Base-by-base conservation (phyloP, 1,284 basidiomycete species). In the Microbotryomycetes sp. region DNA sequence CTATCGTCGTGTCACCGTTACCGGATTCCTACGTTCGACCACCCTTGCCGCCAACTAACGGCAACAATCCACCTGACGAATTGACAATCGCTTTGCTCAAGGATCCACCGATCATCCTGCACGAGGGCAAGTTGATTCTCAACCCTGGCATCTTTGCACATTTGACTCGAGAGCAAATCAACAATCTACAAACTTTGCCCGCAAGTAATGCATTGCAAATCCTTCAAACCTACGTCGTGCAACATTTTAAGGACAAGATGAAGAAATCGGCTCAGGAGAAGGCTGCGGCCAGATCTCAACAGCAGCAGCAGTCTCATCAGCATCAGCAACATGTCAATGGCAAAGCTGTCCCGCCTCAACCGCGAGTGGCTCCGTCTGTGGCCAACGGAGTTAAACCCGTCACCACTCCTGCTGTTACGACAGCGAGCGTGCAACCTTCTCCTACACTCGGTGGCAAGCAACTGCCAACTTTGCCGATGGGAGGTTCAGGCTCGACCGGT, bases 81-180 rank as follows among this genome's bases (percentile, higher is more conserved):
- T 63, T 72, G 23, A 73, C 74, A n/a, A 66, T 72, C 12, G 68
- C 64, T 59, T 75, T 73, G 31, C 74, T 78, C 45, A 79, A 69
- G 76, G 83, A 79, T 77, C 84, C 81, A 69, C 89, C 79, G 26
- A 91, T 94, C 77, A 84, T 90, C 29, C 79, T 93, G 28, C 89
- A 93, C 69, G 86, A 90, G 69, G 86, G 88, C 62, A 86, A 83
- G 54, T 83, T 94, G 29, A 84, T 90, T 67, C 82, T 94, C 42
- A 88, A 88, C 71, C 91, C 91, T 2, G 80, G 82, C 28, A 87
- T 94, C 47, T 94, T 94, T 74, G 83, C 86, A 6, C 85, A 86
- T 64, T 81, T 94, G 12, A 84, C 85, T 1, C 78, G 81, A 32
- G 85, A 86, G 61, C 86, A 88, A 74, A 76, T 94, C 53, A 81